phyloP scores from a whole-genome alignment of 176 grass and related monocot species.

The Triticum dicoccoides region DNA sequence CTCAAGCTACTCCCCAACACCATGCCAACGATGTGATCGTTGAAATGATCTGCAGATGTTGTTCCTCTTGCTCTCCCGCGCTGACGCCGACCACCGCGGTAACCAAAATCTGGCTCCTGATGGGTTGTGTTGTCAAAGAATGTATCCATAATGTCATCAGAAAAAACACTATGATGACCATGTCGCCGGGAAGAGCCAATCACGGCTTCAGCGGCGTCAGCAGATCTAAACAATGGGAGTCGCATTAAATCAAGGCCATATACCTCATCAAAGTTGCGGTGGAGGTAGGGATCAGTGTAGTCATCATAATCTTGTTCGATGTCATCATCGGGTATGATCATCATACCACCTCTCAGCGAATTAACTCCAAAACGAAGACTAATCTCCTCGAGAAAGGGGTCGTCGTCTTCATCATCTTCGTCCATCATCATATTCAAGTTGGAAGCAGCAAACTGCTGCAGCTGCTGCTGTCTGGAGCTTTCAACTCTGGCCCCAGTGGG shows the following conservation, averaged over 20 bases:
- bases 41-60: not conserved
- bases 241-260: not conserved
- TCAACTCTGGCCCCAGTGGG: slow-evolving; percentile 36
- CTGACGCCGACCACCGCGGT: not conserved
- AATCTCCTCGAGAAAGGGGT: not conserved
- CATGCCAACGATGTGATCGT: not conserved
- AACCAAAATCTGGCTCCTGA: not conserved
- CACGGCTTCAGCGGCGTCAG: not conserved
- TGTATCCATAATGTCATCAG: not conserved
- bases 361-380: not conserved
- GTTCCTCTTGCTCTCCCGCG: not conserved
- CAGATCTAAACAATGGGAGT: not conserved
- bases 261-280: not conserved
- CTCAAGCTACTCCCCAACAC: not conserved
- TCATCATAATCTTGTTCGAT: not conserved
- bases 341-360: not conserved
- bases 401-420: not conserved
- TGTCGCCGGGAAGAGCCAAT: not conserved
- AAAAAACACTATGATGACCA: not conserved
- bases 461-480: slow-evolving; percentile 44
- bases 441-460: not conserved
- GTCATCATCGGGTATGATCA: not conserved
- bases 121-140: not conserved
- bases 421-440: not conserved
- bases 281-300: not conserved